Conservation (phyloP, 2,329 filamentous ascomycete genomes). For the Epichloe sp. region DNA sequence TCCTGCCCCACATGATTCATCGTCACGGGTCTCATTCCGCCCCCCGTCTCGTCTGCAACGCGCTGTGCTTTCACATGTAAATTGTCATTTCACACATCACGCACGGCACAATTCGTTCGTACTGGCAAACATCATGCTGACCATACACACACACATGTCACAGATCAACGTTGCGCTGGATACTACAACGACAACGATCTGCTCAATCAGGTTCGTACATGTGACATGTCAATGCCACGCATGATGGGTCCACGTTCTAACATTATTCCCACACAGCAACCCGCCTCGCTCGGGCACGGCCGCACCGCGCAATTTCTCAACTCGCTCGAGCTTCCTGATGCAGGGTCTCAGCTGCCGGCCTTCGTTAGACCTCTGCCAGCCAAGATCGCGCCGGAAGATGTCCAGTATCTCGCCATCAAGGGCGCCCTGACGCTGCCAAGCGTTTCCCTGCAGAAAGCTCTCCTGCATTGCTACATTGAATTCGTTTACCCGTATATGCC, state of each 20-base stretch:
- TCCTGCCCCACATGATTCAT: neutral
- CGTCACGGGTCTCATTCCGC: neutral
- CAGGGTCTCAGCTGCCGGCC: constrained; percentile 36
- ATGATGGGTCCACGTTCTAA: neutral
- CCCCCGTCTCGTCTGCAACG: too few species aligned
- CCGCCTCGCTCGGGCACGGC: constrained; percentile 20
- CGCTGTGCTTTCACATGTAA: neutral
- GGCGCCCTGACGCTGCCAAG: constrained; percentile 70
- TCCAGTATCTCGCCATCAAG: constrained; percentile 71
- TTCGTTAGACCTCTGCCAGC: constrained; percentile 72
- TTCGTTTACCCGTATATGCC: constrained; percentile 95
- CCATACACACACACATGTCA: neutral
- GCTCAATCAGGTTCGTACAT: constrained; percentile 10
- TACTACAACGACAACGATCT: constrained; percentile 21
- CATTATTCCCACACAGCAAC: neutral
- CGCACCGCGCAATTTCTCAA: constrained; percentile 30
- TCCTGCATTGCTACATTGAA: constrained; percentile 72
- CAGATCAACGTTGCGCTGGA: constrained; percentile 24
- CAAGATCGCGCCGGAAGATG: constrained; percentile 67
- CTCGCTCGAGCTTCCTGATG: constrained; percentile 35
- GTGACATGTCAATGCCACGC: constrained; percentile 8
- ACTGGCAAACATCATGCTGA: neutral
- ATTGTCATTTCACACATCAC: neutral
- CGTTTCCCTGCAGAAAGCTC: constrained; percentile 58
- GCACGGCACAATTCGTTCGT: too few species aligned